Conservation (phyloP, 495 filamentous ascomycete genomes). For the Diplogelasinospora grovesii region DNA sequence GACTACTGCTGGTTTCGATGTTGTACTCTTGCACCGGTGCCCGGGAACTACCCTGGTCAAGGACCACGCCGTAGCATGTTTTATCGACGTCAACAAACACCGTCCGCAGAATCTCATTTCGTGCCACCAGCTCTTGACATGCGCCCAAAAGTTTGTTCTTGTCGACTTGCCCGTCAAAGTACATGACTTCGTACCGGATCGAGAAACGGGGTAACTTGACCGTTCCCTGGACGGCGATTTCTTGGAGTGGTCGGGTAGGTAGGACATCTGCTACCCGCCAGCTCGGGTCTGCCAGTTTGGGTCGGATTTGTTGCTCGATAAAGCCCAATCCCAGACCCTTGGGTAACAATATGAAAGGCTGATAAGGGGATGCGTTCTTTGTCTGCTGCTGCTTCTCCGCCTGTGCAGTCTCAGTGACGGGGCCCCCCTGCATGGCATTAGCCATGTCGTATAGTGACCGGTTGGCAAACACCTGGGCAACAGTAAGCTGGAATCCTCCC, state of each 20-base stretch:
- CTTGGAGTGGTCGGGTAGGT: conserved; percentile 58
- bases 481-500: conserved; percentile 48
- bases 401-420: too few relatives aligned
- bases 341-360: too few relatives aligned
- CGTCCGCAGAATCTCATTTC: conserved; percentile 63
- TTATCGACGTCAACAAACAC: conserved; percentile 56
- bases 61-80: conserved; percentile 54
- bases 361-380: conserved; percentile 9
- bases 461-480: conserved; percentile 46
- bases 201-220: conserved; percentile 44
- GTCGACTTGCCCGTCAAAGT: conserved; percentile 25
- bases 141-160: conserved; percentile 21
- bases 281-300: conserved; percentile 33
- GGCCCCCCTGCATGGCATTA: conserved; percentile 16
- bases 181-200: conserved; percentile 35
- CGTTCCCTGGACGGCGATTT: conserved; percentile 55
- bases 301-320: conserved; percentile 24
- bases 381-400: too few relatives aligned
- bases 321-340: too few relatives aligned
- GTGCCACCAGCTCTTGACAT: conserved; percentile 40
- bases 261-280: conserved; percentile 49
- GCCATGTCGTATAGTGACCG: conserved; percentile 44
- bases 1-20: conserved; percentile 45
- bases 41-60: conserved; percentile 43
- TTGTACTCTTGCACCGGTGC: conserved; percentile 46